phyloP scores from a whole-genome alignment of 495 filamentous ascomycete species.

The Hypoxylon trugodes region DNA sequence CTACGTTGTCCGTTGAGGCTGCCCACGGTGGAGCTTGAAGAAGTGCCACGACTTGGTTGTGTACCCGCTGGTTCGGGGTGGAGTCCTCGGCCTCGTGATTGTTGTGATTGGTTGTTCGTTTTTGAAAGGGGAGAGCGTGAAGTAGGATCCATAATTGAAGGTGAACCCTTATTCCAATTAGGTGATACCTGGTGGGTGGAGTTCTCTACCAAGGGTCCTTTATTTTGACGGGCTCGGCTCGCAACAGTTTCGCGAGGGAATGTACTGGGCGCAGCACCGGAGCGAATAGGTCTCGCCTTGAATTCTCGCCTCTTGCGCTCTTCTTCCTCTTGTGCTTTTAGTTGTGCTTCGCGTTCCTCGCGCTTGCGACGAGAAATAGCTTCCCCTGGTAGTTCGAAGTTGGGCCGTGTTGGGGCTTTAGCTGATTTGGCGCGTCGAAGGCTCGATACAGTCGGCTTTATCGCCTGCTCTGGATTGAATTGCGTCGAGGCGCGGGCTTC shows the following conservation, averaged over 20 bases:
- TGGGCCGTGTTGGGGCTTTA: constrained; percentile 67
- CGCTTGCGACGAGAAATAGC: constrained; percentile 73
- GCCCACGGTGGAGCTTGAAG: constrained; percentile 49
- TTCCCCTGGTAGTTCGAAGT: constrained; percentile 77
- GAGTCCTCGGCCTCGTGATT: constrained; percentile 36
- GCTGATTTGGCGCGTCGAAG: constrained; percentile 60
- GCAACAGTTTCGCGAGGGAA: constrained; percentile 63
- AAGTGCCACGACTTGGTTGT: constrained; percentile 44
- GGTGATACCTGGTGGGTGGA: constrained; percentile 9
- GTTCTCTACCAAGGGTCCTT: constrained; percentile 44
- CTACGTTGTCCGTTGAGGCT: constrained; percentile 54
- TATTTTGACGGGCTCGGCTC: constrained; percentile 65
- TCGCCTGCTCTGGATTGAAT: constrained; percentile 42
- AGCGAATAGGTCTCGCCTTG: constrained; percentile 69
- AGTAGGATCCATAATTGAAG: neutral
- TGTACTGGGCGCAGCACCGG: constrained; percentile 47
- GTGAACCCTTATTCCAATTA: constrained; percentile 28
- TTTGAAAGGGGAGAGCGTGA: constrained; percentile 37
- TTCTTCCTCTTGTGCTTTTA: constrained; percentile 67
- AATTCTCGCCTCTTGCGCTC: constrained; percentile 65
- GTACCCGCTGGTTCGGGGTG: constrained; percentile 18
- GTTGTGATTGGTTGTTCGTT: constrained; percentile 31
- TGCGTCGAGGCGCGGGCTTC: constrained; percentile 56
- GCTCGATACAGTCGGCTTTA: constrained; percentile 48
- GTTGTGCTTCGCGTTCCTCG: constrained; percentile 70